Base-by-base conservation (phyloP, 345 rosid species). In the Adansonia digitata region DNA sequence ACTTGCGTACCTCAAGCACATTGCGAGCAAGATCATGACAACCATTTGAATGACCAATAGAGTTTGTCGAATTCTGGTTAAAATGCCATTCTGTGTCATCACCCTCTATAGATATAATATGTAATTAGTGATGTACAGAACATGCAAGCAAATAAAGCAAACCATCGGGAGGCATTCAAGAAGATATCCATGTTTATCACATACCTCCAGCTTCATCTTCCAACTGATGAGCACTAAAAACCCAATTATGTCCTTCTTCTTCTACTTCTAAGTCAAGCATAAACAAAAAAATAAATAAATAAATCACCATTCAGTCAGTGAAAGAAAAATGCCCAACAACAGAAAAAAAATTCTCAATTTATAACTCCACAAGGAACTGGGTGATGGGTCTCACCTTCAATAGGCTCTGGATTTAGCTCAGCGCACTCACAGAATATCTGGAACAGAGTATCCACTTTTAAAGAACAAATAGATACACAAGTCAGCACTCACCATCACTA, bases 41-140 rank as follows among this genome's bases (percentile, higher is more conserved):
- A 24, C 98, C 98, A 78, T 87, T 93, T 51, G 99, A 88, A 74
- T 85, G 89, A 77, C 98, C 99, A 59, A 95, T 93, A n/a, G 90
- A 69, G 73, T 82, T 89, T 14, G 88, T 69, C 4, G 84, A 87
- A 77, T 85, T 85, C 78, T 82, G 83, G 24, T 86, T 81, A 57
- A 84, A 56, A 77, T 75, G 79, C 88, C 88, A 85, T 6, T 82
- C 92, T 2, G 86, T 72, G 74, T 86, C 96, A 66, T 82, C 96
- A 57, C 59, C 87, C 18, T 74, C 87, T 85, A 82, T 34, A 67
- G 65, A 81, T 34, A 35, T 37, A 59, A 26, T 14, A 45, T 5
- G 76, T 75, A 49, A 64, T 17, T 35, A 22, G 24, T 31, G 59
- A 70, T 24, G 61, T 18, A 43, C 5, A 69, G 27, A 31, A 43